Evolutionary conservation across 176 grass and related monocot genomes (phyloP).

Genomic region (Zoysia pacifica): DNA sequence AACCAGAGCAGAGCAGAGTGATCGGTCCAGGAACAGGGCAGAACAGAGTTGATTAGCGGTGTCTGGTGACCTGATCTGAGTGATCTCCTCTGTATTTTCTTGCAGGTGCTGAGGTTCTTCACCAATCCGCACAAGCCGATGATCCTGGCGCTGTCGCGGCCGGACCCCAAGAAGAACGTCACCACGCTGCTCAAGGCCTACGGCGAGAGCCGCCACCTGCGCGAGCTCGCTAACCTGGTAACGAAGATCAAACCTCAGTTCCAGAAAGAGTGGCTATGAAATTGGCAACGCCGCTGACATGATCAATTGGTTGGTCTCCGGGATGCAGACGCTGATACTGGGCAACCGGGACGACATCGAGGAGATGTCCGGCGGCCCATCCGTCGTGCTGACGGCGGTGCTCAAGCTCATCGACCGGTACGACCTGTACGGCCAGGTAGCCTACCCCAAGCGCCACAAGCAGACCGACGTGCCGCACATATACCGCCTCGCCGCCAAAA

Average conservation of each 20-base stretch:
- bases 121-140: conserved; percentile 94
- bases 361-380: conserved; percentile 70
- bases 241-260: neutral
- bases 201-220: conserved; percentile 74
- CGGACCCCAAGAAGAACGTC: conserved; percentile 97
- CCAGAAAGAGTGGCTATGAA: neutral
- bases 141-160: conserved; percentile 88
- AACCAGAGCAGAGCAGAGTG: neutral
- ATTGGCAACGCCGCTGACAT: neutral
- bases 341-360: conserved; percentile 97
- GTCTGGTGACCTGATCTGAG: neutral
- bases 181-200: conserved; percentile 94
- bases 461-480: conserved; percentile 88
- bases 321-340: conserved; percentile 73
- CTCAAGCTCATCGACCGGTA: conserved; percentile 89
- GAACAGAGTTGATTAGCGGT: neutral
- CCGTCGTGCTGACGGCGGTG: conserved; percentile 64
- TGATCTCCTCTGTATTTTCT: neutral
- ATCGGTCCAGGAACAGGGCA: neutral
- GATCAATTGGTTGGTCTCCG: neutral
- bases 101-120: conserved; percentile 81
- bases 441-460: conserved; percentile 95
- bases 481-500: conserved; percentile 88
- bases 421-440: conserved; percentile 90
- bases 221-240: conserved; percentile 91